Conservation (phyloP, 441 rosid genomes). For the Jatropha multifida region DNA sequence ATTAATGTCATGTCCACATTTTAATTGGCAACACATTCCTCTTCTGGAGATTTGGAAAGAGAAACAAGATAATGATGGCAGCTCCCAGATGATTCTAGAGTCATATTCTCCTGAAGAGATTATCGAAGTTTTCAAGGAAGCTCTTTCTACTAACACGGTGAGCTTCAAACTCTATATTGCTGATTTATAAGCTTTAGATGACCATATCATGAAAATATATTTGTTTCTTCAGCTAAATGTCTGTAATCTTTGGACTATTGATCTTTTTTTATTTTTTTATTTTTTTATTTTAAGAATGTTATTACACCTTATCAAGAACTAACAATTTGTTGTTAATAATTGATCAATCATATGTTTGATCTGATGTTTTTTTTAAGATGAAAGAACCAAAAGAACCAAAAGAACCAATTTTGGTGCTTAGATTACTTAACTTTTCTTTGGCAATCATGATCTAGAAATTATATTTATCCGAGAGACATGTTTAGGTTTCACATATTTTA, state of each 20-base stretch:
- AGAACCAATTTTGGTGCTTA: neutral
- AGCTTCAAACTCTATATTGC: slow-evolving; percentile 28
- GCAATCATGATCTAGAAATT: neutral
- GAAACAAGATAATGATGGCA: slow-evolving; percentile 48
- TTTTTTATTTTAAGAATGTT: neutral
- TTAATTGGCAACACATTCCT: slow-evolving; percentile 70
- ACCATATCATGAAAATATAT: neutral
- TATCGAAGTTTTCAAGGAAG: slow-evolving; percentile 53
- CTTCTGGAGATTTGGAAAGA: slow-evolving; percentile 82
- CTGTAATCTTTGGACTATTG: neutral
- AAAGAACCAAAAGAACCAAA: neutral
- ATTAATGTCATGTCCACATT: slow-evolving; percentile 77
- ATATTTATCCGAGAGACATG: neutral
- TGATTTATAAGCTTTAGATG: slow-evolving; percentile 7
- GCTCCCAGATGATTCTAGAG: slow-evolving; percentile 56
- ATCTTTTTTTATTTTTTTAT: neutral
- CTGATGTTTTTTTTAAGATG: neutral
- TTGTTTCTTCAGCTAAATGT: neutral
- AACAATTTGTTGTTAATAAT: neutral
- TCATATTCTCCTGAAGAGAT: slow-evolving; percentile 61
- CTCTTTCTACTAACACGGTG: slow-evolving; percentile 75
- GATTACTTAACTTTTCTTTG: neutral
- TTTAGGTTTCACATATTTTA: neutral
- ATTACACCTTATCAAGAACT: neutral
- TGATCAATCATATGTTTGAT: neutral